Percentiles rank a stretch among this genome's conserved stretches.
Conservation (phyloP, 176 grass and related monocot genomes). For the Oryza meyeriana region DNA sequence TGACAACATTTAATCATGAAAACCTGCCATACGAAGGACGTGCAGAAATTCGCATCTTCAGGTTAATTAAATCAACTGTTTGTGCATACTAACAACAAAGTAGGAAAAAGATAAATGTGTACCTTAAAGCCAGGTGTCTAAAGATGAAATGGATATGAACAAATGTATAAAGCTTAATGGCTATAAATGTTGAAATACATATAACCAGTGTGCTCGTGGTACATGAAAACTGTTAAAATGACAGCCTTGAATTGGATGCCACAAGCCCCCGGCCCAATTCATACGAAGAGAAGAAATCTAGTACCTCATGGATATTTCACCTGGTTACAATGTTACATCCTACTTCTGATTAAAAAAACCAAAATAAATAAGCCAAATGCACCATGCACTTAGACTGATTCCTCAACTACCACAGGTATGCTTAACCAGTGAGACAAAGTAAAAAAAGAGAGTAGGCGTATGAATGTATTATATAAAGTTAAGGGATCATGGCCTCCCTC, state of each 20-base stretch:
- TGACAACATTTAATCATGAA: neutral
- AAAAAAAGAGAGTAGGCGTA: constrained; percentile 27
- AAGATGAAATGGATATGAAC: neutral
- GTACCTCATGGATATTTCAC: constrained; percentile 19
- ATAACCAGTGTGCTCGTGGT: neutral
- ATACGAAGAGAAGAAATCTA: neutral
- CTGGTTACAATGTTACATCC: constrained; percentile 26
- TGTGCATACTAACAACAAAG: neutral
- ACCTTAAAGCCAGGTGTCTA: neutral
- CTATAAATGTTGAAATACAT: constrained; percentile 25
- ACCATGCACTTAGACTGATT: constrained; percentile 14
- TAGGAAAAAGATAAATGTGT: neutral
- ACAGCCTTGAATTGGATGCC: neutral
- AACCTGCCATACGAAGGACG: neutral
- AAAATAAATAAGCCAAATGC: neutral
- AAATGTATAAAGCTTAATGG: neutral
- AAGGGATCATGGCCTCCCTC: constrained; percentile 9
- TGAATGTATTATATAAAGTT: constrained; percentile 13
- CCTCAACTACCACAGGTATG: constrained; percentile 41
- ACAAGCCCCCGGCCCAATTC: neutral
- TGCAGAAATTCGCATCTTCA: neutral
- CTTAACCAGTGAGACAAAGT: constrained; percentile 18
- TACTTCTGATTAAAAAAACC: constrained; percentile 12
- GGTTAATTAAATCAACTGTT: neutral
- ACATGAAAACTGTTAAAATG: neutral